Conservation (phyloP, 2,329 filamentous ascomycete species). For the Malbranchea zuffiana region DNA sequence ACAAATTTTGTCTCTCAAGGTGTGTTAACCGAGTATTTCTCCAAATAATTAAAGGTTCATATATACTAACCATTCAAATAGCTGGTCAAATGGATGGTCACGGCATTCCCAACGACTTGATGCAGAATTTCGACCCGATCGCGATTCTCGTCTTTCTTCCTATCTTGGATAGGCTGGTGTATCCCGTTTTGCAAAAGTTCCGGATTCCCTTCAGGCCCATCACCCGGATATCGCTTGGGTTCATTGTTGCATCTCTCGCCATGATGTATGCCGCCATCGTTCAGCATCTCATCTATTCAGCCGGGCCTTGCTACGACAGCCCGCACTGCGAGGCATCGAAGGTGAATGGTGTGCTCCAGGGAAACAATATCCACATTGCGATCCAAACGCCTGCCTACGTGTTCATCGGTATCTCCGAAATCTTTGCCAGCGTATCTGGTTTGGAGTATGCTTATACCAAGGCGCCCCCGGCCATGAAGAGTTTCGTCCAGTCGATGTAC, state of each 20-base stretch:
- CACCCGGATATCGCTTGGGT: slow-evolving; percentile 62
- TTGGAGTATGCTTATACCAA: slow-evolving; percentile 66
- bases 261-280: slow-evolving; percentile 52
- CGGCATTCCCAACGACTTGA: slow-evolving; percentile 65
- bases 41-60: neutral
- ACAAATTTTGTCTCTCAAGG: slow-evolving; percentile 57
- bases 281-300: slow-evolving; percentile 45
- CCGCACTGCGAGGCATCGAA: slow-evolving; percentile 27
- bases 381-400: slow-evolving; percentile 38
- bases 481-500: slow-evolving; percentile 47
- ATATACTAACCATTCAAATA: neutral
- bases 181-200: slow-evolving; percentile 53
- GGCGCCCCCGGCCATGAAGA: slow-evolving; percentile 58
- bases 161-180: slow-evolving; percentile 56
- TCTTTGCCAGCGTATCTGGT: slow-evolving; percentile 54
- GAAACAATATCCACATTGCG: slow-evolving; percentile 36
- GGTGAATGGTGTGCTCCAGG: slow-evolving; percentile 23
- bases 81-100: slow-evolving; percentile 51
- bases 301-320: slow-evolving; percentile 42
- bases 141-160: slow-evolving; percentile 66
- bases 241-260: slow-evolving; percentile 52
- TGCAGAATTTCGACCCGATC: slow-evolving; percentile 66
- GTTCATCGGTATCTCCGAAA: slow-evolving; percentile 43
- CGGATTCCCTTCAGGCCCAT: slow-evolving; percentile 61
- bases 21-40: slow-evolving; percentile 1